Conservation (phyloP, 495 filamentous ascomycete genomes). For the Elasticomyces elasticus region DNA sequence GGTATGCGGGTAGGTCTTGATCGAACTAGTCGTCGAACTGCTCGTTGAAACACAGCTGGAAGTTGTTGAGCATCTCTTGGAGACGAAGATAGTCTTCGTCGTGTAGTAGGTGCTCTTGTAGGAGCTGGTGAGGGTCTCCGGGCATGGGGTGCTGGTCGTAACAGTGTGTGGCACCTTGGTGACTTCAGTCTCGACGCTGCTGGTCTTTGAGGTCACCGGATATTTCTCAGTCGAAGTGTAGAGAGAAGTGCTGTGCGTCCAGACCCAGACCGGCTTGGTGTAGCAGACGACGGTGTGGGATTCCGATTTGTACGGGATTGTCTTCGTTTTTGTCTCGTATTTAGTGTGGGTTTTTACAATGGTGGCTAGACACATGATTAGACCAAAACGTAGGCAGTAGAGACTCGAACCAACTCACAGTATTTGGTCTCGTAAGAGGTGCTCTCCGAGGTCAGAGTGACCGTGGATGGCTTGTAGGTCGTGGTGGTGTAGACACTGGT, state of each 20-base stretch:
- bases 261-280: conserved; percentile 5
- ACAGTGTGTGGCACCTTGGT: neutral
- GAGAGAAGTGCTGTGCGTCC: neutral
- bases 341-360: neutral
- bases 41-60: neutral
- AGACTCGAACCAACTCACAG: neutral
- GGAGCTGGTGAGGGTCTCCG: neutral
- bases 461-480: conserved; percentile 2
- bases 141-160: neutral
- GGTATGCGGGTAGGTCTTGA: neutral
- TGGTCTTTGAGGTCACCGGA: neutral
- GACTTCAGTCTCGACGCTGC: neutral
- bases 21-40: neutral
- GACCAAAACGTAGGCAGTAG: too few species aligned
- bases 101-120: neutral
- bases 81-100: neutral
- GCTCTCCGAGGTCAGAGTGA: neutral
- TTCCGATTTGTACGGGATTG: conserved; percentile 1
- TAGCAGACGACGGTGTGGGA: conserved; percentile 1
- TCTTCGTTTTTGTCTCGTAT: neutral
- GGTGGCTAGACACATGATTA: neutral
- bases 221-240: neutral
- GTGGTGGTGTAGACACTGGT: neutral
- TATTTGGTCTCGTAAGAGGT: neutral
- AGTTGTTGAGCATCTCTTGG: neutral